phyloP scores from a whole-genome alignment of 345 rosid genomes.

The Eucalyptus regnans region DNA sequence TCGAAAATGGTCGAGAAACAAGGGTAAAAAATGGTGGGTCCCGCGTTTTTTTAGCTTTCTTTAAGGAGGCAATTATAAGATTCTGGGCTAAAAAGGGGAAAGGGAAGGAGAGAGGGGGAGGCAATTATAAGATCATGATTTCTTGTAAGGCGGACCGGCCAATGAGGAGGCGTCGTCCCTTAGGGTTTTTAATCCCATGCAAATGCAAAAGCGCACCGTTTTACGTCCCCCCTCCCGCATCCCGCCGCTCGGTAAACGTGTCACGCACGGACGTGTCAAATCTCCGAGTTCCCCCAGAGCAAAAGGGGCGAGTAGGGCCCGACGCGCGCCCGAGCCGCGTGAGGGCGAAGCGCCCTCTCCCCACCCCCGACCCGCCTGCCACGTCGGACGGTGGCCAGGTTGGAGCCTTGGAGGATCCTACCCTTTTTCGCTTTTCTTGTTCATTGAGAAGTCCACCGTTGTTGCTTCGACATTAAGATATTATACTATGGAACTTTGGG shows the following conservation, averaged over 20 bases:
- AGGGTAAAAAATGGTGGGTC: constrained; percentile 5
- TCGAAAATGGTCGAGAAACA: not conserved
- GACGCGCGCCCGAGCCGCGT: not conserved
- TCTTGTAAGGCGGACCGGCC: constrained; percentile 37
- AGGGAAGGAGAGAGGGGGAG: not conserved
- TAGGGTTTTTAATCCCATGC: constrained; percentile 37
- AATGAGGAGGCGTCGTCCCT: not conserved
- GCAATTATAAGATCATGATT: constrained; percentile 80
- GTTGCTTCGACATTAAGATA: not conserved
- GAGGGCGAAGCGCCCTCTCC: not conserved
- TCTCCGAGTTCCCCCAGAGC: not conserved
- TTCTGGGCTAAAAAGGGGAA: not conserved
- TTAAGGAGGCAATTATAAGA: not conserved
- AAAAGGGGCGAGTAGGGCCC: not conserved
- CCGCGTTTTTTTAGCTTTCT: not conserved
- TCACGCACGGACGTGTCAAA: constrained; percentile 21
- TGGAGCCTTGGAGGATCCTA: not conserved
- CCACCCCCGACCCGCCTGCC: not conserved
- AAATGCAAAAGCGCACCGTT: not conserved
- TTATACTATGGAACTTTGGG: not conserved
- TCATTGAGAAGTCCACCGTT: not conserved
- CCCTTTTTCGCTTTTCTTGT: not conserved
- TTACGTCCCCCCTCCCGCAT: not conserved
- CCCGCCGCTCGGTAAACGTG: constrained; percentile 11
- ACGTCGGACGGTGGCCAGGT: not conserved